These are phyloP conservation scores for Debaryomyces coudertii DNA, from an alignment of 1,139 yeast genomes.

Conservation along the genomic window DNA sequence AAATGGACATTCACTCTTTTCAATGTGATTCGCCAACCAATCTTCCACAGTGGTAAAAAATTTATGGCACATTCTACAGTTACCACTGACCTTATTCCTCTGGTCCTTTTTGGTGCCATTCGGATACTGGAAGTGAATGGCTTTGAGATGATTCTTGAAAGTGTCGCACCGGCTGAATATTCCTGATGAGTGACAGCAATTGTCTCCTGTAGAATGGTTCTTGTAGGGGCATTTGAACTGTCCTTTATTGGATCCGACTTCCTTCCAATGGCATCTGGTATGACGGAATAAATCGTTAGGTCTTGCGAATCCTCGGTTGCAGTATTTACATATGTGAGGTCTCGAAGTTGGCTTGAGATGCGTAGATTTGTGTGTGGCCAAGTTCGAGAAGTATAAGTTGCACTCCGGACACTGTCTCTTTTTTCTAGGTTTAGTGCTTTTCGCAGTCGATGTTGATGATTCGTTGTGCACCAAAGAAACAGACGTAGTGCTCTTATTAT, in stretches of 20 bases:
- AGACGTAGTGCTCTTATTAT: slow-evolving; percentile 8
- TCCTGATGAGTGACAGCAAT: slow-evolving; percentile 78
- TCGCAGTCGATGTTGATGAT: not conserved
- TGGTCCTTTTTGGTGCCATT: slow-evolving; percentile 82
- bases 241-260: slow-evolving; percentile 54
- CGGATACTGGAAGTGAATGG: slow-evolving; percentile 89
- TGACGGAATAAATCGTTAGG: slow-evolving; percentile 86
- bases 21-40: slow-evolving; percentile 79
- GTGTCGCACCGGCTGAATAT: slow-evolving; percentile 89
- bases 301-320: slow-evolving; percentile 84
- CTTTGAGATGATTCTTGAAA: slow-evolving; percentile 85
- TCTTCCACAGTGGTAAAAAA: slow-evolving; percentile 70
- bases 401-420: slow-evolving; percentile 88
- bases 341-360: slow-evolving; percentile 74
- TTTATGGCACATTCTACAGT: slow-evolving; percentile 74
- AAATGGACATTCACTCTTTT: slow-evolving; percentile 51
- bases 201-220: slow-evolving; percentile 30
- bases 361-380: slow-evolving; percentile 84
- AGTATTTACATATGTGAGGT: slow-evolving; percentile 76
- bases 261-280: slow-evolving; percentile 80
- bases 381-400: slow-evolving; percentile 70
- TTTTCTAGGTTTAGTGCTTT: slow-evolving; percentile 56
- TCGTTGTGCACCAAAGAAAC: slow-evolving; percentile 5
- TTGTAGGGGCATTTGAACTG: slow-evolving; percentile 53
- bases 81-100: slow-evolving; percentile 67